These are phyloP conservation scores for Clathrus columnatus DNA, from an alignment of 768 basidiomycete species.

Conservation along the genomic window DNA sequence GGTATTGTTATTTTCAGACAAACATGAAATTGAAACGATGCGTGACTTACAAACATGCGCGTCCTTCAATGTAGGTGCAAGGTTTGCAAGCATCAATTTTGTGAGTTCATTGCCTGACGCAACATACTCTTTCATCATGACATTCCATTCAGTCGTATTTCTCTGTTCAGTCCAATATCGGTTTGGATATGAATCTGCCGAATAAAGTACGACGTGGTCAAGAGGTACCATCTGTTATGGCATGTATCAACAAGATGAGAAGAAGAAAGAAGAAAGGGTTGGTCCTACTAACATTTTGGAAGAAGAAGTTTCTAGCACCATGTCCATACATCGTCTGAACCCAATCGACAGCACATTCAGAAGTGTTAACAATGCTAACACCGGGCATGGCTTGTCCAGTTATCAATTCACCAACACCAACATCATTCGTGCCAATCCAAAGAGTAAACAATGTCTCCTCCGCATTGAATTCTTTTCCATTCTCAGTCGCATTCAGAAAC, in stretches of 20 bases:
- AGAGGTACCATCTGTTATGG: conserved; percentile 46
- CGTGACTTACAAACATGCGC: conserved; percentile 54
- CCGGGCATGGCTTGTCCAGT: conserved; percentile 37
- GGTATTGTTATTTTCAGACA: background rate
- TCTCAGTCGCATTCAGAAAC: conserved; percentile 8
- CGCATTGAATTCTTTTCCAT: conserved; percentile 31
- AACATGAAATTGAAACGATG: background rate
- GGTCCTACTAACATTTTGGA: conserved; percentile 38
- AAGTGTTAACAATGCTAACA: conserved; percentile 51
- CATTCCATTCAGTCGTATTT: conserved; percentile 50
- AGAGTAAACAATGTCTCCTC: conserved; percentile 51
- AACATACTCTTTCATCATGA: conserved; percentile 43
- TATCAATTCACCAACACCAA: conserved; percentile 45
- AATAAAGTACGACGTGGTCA: conserved; percentile 36
- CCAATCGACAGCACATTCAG: conserved; percentile 51
- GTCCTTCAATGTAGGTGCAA: conserved; percentile 39
- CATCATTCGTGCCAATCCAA: conserved; percentile 60
- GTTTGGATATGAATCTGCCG: conserved; percentile 37
- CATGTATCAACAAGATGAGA: background rate
- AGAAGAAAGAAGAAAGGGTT: background rate
- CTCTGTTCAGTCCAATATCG: conserved; percentile 41
- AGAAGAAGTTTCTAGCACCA: conserved; percentile 59
- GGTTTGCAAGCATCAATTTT: conserved; percentile 38
- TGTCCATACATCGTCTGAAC: conserved; percentile 44
- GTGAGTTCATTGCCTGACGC: conserved; percentile 44